Base-by-base conservation (phyloP, 192 early-diverging fungal species). In the Coemansia sp. region DNA sequence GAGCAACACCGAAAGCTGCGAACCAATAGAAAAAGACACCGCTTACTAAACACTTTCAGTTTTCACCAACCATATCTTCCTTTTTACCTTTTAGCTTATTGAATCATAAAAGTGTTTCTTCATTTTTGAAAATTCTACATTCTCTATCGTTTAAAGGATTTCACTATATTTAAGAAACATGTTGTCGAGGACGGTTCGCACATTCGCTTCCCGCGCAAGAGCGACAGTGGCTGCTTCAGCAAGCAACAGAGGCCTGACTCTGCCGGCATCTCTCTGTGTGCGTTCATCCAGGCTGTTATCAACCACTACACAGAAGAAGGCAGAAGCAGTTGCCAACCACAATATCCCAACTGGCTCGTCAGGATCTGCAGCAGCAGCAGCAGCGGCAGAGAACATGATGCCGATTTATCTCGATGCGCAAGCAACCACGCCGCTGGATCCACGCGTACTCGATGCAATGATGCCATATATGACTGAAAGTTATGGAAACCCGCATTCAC, bases 351-450 rank as follows among this genome's bases (percentile, higher is more conserved):
- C 62, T 12, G 67, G 64, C 9, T 39, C 29, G 26, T 49, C 65
- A 0, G 43, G 6, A n/a, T 57, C 59, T 9, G 58, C 61, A 3
- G 58, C 39, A 0, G 28, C 61, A 3, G 58, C 39, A 0, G 28
- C 57, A n/a, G 48, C 37, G 23, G 34, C 63, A 25, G 58, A 43
- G 9, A 72, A 55, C 67, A 58, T 55, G 20, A 76, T 77, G 66
- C 95, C 95, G 12, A 92, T 98, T 74, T 98, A 98, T 65, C 87
- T 98, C 53, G 95, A 98, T 69, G 88, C 90, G 72, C 94, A 96
- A 80, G 96, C 96, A 5, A 98, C 96, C 26, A 90, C 91, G 28
- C 96, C 94, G 15, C 88, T 89, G 53, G 96, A 98, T 70, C 93
- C 94, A 33, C 89, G 96, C 23, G 95, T 96, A 8, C 74, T 98